Conservation (phyloP, 768 basidiomycete species). For the Podaxis pistillaris region DNA sequence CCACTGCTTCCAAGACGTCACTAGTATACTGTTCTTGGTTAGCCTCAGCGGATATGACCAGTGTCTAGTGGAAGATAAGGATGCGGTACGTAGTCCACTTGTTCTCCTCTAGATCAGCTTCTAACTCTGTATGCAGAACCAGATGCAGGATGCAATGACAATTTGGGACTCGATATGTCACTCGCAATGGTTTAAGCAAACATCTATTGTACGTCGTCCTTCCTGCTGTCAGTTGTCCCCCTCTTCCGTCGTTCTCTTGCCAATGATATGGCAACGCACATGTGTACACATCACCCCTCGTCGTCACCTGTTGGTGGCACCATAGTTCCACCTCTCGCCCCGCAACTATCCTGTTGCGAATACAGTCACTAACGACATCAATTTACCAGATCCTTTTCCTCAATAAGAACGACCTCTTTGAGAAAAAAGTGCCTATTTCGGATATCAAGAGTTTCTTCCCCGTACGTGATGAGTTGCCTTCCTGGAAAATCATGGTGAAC, state of each 20-base stretch:
- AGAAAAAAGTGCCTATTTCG: constrained; percentile 75
- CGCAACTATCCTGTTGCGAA: too few species aligned
- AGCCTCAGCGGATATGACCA: constrained; percentile 93
- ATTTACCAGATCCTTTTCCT: constrained; percentile 81
- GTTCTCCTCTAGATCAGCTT: background rate
- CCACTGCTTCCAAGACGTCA: constrained; percentile 93
- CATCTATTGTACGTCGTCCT: constrained; percentile 70
- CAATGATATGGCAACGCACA: background rate
- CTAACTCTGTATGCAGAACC: constrained; percentile 55
- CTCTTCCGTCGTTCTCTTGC: constrained; percentile 24
- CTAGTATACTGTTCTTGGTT: constrained; percentile 88
- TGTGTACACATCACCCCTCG: background rate
- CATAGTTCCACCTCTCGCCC: too few species aligned
- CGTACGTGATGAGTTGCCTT: constrained; percentile 37
- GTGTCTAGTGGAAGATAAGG: constrained; percentile 89
- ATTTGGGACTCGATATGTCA: constrained; percentile 99
- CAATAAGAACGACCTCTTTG: constrained; percentile 94
- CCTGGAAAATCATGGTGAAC: background rate
- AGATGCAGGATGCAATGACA: constrained; percentile 99
- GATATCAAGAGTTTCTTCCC: constrained; percentile 90
- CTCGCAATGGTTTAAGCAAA: constrained; percentile 95
- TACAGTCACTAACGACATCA: background rate
- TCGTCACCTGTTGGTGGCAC: too few species aligned
- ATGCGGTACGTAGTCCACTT: constrained; percentile 59
- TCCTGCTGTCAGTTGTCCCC: background rate